A percentile compares a stretch with the other conserved stretches of the same genome.
phyloP scores from a whole-genome alignment of 495 filamentous ascomycete species.

The Hapsidospora chrysogenum region DNA sequence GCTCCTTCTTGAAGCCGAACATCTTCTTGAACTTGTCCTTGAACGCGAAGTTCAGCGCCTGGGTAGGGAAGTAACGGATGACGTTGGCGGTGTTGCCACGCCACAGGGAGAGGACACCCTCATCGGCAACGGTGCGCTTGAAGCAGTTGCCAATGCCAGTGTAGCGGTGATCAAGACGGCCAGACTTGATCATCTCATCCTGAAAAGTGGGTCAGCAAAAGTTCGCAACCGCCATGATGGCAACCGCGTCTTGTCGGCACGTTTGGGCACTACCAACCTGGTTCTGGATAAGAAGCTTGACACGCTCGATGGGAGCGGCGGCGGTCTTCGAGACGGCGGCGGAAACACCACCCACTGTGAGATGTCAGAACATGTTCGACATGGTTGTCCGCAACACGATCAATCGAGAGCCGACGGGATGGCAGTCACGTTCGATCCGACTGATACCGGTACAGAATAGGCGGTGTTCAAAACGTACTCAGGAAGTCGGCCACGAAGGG shows the following conservation, averaged over 20 bases:
- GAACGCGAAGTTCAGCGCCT: constrained; percentile 99
- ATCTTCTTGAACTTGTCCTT: constrained; percentile 99
- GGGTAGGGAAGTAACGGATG: constrained; percentile 99
- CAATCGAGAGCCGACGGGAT: too few species aligned
- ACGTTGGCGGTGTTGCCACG: constrained; percentile 99
- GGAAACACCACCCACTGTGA: constrained; percentile 96
- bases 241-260: too few species aligned
- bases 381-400: too few species aligned
- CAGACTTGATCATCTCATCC: constrained; percentile 99
- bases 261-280: constrained; percentile 77
- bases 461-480: constrained; percentile 58
- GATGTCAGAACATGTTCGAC: too few species aligned
- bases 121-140: constrained; percentile 63
- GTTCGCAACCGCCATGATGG: too few species aligned
- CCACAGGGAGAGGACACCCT: constrained; percentile 83
- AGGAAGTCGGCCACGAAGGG: constrained; percentile 85
- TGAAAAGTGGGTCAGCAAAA: constrained; percentile 17
- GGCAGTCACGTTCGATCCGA: too few species aligned
- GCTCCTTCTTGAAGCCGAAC: constrained; percentile 99
- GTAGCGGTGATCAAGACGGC: constrained; percentile 97
- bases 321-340: constrained; percentile 99
- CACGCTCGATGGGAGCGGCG: constrained; percentile 98
- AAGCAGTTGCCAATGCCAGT: constrained; percentile 91
- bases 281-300: constrained; percentile 99
- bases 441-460: constrained; percentile 1